phyloP scores from a whole-genome alignment of 306 rosid species.

The Vigna reflexopilosa region DNA sequence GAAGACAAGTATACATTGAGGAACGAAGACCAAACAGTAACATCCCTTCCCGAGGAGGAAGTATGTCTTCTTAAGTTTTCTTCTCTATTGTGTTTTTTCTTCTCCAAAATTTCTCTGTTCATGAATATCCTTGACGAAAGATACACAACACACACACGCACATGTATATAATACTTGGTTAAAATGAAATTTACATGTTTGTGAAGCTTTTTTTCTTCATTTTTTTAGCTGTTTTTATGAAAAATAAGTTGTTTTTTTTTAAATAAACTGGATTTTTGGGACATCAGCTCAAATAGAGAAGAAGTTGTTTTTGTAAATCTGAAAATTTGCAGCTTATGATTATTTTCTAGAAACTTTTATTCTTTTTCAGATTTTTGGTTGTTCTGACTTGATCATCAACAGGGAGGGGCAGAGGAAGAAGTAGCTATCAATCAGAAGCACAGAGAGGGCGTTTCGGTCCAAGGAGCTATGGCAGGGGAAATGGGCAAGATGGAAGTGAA shows the following conservation, averaged over 20 bases:
- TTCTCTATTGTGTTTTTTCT: neutral
- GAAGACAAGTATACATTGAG: conserved; percentile 77
- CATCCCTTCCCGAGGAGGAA: conserved; percentile 71
- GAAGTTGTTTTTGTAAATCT: no score
- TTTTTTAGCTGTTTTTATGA: no score
- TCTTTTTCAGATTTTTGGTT: neutral
- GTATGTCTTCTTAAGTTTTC: conserved; percentile 48
- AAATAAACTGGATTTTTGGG: no score
- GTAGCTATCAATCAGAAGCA: conserved; percentile 61
- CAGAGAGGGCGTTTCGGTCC: conserved; percentile 59
- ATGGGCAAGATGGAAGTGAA: conserved; percentile 60
- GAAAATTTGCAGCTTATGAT: no score
- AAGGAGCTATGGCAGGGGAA: conserved; percentile 57
- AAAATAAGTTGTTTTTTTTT: no score
- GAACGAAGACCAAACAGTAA: conserved; percentile 83
- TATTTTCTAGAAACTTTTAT: no score
- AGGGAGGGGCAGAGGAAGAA: conserved; percentile 88
- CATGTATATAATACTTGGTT: neutral
- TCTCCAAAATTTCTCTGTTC: neutral
- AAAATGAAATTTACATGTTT: neutral
- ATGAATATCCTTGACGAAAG: neutral
- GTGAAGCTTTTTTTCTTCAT: no score
- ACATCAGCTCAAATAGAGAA: no score
- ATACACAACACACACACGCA: neutral
- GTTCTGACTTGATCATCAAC: conserved; percentile 35